Percentiles rank a stretch among this genome's conserved stretches.
phyloP scores from a whole-genome alignment of 352 stramenopile species.

The Globisporangium ultimum region DNA sequence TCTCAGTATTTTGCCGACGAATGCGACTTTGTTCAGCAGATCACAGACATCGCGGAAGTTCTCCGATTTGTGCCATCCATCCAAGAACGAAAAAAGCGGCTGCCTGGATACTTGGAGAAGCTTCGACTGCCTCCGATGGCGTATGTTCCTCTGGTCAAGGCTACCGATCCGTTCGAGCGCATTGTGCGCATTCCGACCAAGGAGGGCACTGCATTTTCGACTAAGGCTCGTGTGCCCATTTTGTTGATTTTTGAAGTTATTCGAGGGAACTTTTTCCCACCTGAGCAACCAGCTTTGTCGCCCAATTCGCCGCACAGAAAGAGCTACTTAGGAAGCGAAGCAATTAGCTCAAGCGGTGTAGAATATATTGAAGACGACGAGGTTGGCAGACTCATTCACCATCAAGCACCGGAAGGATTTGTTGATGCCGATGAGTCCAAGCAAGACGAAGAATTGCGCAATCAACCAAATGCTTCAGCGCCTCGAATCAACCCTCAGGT shows the following conservation, averaged over 20 bases:
- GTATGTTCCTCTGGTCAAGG: slow-evolving; percentile 85
- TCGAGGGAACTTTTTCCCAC: slow-evolving; percentile 61
- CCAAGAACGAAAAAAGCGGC: slow-evolving; percentile 70
- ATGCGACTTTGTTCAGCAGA: slow-evolving; percentile 87
- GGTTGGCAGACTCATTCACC: slow-evolving; percentile 65
- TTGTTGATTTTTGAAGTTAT: slow-evolving; percentile 89
- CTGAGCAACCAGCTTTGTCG: slow-evolving; percentile 41
- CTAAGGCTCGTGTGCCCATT: slow-evolving; percentile 82
- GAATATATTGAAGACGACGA: slow-evolving; percentile 83
- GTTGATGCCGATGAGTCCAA: slow-evolving; percentile 35
- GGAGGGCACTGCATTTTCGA: slow-evolving; percentile 86
- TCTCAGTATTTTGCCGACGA: slow-evolving; percentile 85
- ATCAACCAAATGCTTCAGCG: slow-evolving; percentile 12
- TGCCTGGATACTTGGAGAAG: slow-evolving; percentile 80
- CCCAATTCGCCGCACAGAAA: slow-evolving; percentile 51
- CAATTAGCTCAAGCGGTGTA: slow-evolving; percentile 39
- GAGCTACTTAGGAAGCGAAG: slow-evolving; percentile 29
- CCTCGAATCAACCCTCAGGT: slow-evolving; percentile 22
- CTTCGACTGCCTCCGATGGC: slow-evolving; percentile 84
- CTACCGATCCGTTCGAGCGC: slow-evolving; percentile 85
- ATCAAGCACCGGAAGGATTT: slow-evolving; percentile 62
- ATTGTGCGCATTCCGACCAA: slow-evolving; percentile 83
- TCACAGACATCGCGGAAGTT: slow-evolving; percentile 82
- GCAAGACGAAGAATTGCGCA: slow-evolving; percentile 12
- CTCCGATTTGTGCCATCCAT: slow-evolving; percentile 82